phyloP scores from a whole-genome alignment of 2,329 filamentous ascomycete species.

The Aspergillus aculeatus region DNA sequence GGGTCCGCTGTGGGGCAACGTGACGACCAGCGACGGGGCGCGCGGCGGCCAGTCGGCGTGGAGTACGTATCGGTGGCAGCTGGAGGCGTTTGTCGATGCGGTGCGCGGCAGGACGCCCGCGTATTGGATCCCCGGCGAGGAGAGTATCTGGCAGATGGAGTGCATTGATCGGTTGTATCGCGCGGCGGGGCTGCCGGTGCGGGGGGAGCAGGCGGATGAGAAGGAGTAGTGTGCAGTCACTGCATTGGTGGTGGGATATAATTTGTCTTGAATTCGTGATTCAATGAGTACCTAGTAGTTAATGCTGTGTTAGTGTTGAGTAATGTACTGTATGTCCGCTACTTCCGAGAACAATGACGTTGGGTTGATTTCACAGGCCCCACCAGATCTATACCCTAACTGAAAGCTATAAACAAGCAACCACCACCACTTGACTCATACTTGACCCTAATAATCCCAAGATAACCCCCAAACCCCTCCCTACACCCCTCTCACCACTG shows the following conservation, averaged over 20 bases:
- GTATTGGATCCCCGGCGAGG: constrained; percentile 44
- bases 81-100: constrained; percentile 52
- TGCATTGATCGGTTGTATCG: background rate
- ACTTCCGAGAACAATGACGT: background rate
- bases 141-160: constrained; percentile 46
- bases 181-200: background rate
- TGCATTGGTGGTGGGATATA: background rate
- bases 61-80: constrained; percentile 48
- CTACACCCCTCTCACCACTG: too few relatives aligned
- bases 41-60: constrained; percentile 39
- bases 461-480: background rate
- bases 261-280: too few relatives aligned
- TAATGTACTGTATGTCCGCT: background rate
- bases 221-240: background rate
- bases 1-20: constrained; percentile 33
- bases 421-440: background rate
- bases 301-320: too few relatives aligned
- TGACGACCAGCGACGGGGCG: constrained; percentile 18
- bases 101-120: constrained; percentile 41
- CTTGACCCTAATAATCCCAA: too few relatives aligned
- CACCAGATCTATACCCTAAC: background rate
- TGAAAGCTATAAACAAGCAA: background rate
- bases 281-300: too few relatives aligned
- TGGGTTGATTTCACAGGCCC: background rate
- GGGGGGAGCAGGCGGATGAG: background rate